Conservation (phyloP, 164 flowering plant genomes). For the Paratinospora sagittata region DNA sequence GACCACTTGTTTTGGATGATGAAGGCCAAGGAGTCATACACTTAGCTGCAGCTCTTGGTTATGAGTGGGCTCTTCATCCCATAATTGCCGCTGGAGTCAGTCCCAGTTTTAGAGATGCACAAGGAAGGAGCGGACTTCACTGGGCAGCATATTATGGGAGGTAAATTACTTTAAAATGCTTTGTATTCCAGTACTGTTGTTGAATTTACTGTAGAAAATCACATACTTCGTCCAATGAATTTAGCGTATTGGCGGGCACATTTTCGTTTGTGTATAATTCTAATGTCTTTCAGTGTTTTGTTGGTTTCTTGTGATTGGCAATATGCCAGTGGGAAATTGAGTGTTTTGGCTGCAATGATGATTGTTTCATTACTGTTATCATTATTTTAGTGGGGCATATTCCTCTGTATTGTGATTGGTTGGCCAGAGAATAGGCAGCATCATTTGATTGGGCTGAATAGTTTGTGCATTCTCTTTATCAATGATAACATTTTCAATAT, state of each 20-base stretch:
- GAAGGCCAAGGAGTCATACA: constrained; percentile 67
- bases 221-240: background rate
- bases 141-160: constrained; percentile 85
- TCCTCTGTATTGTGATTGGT: no score
- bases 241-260: no score
- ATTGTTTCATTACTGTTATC: no score
- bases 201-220: background rate
- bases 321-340: no score
- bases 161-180: constrained; percentile 30
- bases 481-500: background rate
- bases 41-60: constrained; percentile 78
- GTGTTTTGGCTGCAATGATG: no score
- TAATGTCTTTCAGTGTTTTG: no score
- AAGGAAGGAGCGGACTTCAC: constrained; percentile 68
- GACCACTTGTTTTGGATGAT: constrained; percentile 45
- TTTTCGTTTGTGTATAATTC: no score
- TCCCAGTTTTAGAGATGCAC: constrained; percentile 62
- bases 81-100: constrained; percentile 58
- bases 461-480: no score
- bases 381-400: no score
- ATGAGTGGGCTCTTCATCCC: constrained; percentile 60
- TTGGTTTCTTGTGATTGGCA: no score
- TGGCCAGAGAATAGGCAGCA: no score
- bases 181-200: background rate
- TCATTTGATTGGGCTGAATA: background rate